A percentile compares a stretch with the other conserved stretches of the same genome.
Evolutionary conservation across 768 basidiomycete species (phyloP).

Genomic region (Boletus fagicola): DNA sequence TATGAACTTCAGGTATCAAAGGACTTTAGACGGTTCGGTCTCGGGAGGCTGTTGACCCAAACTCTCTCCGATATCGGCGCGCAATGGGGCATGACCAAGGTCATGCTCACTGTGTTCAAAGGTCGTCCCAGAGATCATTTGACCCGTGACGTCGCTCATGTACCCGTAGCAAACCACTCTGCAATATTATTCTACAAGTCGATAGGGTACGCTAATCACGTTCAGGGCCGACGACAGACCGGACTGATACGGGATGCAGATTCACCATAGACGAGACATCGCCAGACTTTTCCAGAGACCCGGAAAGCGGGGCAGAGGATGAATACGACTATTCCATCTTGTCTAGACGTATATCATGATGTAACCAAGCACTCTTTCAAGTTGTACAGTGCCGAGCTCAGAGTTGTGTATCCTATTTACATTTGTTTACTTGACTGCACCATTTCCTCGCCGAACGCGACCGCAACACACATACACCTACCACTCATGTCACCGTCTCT

Average conservation of each 20-base stretch:
- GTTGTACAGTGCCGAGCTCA: no score
- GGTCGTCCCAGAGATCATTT: constrained; percentile 38
- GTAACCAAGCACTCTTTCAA: neutral
- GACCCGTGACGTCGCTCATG: constrained; percentile 7
- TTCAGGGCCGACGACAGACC: neutral
- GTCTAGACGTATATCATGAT: constrained; percentile 25
- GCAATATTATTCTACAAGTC: constrained; percentile 53
- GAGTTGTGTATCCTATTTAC: constrained; percentile 18
- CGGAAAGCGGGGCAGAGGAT: constrained; percentile 30
- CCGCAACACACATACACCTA: neutral
- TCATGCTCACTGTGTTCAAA: constrained; percentile 76
- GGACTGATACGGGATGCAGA: constrained; percentile 35
- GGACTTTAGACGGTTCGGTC: constrained; percentile 46
- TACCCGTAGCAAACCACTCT: constrained; percentile 40
- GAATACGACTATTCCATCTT: constrained; percentile 41
- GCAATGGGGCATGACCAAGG: constrained; percentile 59
- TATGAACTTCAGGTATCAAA: constrained; percentile 73
- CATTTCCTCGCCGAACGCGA: constrained; percentile 4
- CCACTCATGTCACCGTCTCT: constrained; percentile 46
- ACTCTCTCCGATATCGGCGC: constrained; percentile 49
- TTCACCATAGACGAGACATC: constrained; percentile 54
- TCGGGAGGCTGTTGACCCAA: constrained; percentile 56
- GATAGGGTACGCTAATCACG: constrained; percentile 44
- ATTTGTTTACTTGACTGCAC: constrained; percentile 18
- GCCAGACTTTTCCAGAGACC: constrained; percentile 40